These are phyloP conservation scores for Leucocoprinus leucothites DNA, from an alignment of 768 basidiomycete genomes.

Conservation along the genomic window DNA sequence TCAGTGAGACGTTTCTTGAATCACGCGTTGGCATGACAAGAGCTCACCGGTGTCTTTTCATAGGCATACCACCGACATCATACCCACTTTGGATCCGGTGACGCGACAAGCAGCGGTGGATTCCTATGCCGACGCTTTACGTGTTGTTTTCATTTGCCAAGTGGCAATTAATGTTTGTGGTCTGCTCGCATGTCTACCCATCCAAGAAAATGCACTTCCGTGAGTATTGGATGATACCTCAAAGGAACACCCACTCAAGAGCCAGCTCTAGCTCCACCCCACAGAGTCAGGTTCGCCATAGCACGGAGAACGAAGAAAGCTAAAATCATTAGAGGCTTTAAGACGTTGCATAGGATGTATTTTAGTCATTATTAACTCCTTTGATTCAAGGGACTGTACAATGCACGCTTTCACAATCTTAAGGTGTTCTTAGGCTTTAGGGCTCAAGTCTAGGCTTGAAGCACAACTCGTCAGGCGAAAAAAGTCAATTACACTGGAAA, in stretches of 20 bases:
- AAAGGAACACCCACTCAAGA: not conserved
- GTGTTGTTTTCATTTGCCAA: slow-evolving; percentile 81
- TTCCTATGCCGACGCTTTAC: slow-evolving; percentile 78
- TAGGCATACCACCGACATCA: slow-evolving; percentile 71
- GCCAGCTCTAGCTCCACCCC: slow-evolving; percentile 47
- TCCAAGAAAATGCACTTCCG: slow-evolving; percentile 72
- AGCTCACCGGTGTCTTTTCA: not conserved
- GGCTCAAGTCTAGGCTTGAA: not conserved
- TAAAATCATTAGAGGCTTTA: slow-evolving; percentile 22
- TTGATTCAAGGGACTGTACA: slow-evolving; percentile 11
- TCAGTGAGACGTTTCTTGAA: slow-evolving; percentile 19
- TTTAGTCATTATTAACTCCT: slow-evolving; percentile 15
- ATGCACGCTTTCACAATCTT: slow-evolving; percentile 17
- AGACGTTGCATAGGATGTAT: slow-evolving; percentile 24
- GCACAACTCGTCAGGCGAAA: too few relatives aligned
- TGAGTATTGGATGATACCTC: slow-evolving; percentile 23
- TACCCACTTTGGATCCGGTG: slow-evolving; percentile 58
- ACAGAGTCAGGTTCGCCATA: slow-evolving; percentile 53
- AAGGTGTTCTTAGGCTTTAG: not conserved
- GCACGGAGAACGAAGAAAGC: slow-evolving; percentile 42
- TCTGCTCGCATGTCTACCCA: slow-evolving; percentile 68
- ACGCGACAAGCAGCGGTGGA: slow-evolving; percentile 61
- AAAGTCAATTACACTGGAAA: too few relatives aligned
- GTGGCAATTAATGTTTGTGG: slow-evolving; percentile 61
- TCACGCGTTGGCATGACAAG: slow-evolving; percentile 8